These are phyloP conservation scores for Leucocoprinus leucothites DNA, from an alignment of 768 basidiomycete species.

Conservation along the genomic window DNA sequence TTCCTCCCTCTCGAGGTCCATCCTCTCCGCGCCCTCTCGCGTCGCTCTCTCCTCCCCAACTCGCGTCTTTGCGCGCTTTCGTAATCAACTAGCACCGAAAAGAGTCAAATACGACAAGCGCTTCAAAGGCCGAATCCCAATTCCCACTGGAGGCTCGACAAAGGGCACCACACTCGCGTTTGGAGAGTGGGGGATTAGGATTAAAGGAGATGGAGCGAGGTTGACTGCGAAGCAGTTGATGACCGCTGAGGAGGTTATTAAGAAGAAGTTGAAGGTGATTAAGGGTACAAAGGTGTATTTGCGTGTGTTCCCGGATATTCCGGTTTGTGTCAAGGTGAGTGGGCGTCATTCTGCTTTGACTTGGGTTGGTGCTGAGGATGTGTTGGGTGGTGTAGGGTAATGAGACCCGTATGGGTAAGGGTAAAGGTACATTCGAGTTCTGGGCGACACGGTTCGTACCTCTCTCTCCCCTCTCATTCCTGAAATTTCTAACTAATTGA, in stretches of 20 bases:
- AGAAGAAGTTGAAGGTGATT: slow-evolving; percentile 83
- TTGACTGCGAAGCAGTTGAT: slow-evolving; percentile 88
- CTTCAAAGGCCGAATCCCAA: slow-evolving; percentile 86
- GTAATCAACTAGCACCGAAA: slow-evolving; percentile 75
- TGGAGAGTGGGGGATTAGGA: slow-evolving; percentile 90
- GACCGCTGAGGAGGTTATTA: slow-evolving; percentile 83
- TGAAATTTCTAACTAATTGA: not conserved
- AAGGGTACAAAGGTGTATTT: slow-evolving; percentile 87
- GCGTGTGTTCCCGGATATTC: slow-evolving; percentile 94
- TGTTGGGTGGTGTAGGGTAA: slow-evolving; percentile 65
- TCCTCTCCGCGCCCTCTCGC: slow-evolving; percentile 12
- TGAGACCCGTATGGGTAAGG: slow-evolving; percentile 99
- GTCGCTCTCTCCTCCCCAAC: slow-evolving; percentile 27
- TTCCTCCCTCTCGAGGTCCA: slow-evolving; percentile 31
- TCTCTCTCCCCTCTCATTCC: not conserved
- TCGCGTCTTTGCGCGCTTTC: slow-evolving; percentile 38
- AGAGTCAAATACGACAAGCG: slow-evolving; percentile 82
- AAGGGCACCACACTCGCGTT: slow-evolving; percentile 91
- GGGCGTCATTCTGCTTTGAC: not conserved
- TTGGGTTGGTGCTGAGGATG: not conserved
- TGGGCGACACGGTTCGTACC: slow-evolving; percentile 88
- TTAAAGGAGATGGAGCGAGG: slow-evolving; percentile 77
- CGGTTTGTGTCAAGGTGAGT: slow-evolving; percentile 92
- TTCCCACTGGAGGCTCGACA: slow-evolving; percentile 86
- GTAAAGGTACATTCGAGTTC: slow-evolving; percentile 95